Evolutionary conservation across 2,329 filamentous ascomycete genomes (phyloP).

Genomic region (Talaromyces sp.): DNA sequence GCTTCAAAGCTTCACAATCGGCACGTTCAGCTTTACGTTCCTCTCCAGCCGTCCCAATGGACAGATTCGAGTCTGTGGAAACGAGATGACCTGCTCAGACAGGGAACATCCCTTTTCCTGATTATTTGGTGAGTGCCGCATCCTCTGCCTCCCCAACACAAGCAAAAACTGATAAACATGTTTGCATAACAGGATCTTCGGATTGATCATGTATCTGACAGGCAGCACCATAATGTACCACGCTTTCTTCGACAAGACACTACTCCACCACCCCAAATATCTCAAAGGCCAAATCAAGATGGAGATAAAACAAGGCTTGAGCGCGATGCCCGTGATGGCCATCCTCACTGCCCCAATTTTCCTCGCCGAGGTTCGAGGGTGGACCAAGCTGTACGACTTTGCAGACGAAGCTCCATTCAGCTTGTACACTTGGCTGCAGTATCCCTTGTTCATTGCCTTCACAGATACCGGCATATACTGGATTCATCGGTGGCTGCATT

Average conservation of each 20-base stretch:
- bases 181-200: conserved; percentile 13
- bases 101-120: conserved; percentile 23
- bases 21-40: conserved; percentile 21
- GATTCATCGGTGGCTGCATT: conserved; percentile 71
- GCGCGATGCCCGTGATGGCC: conserved; percentile 67
- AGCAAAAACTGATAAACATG: conserved; percentile 5
- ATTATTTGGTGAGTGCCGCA: conserved; percentile 19
- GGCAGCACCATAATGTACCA: conserved; percentile 56
- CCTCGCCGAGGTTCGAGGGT: conserved; percentile 67
- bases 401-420: conserved; percentile 56
- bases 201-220: neutral
- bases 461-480: conserved; percentile 77
- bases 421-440: conserved; percentile 68
- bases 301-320: conserved; percentile 68
- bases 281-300: conserved; percentile 76
- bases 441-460: conserved; percentile 71
- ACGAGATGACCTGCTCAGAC: conserved; percentile 23
- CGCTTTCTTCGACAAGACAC: conserved; percentile 77
- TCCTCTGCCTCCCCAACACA: neutral
- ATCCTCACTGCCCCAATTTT: conserved; percentile 68
- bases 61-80: conserved; percentile 23
- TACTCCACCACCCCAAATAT: conserved; percentile 74
- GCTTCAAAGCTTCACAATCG: conserved; percentile 15
- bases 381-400: conserved; percentile 70
- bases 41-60: conserved; percentile 21